Base-by-base conservation (phyloP, 1,139 yeast genomes). In the Blastobotrys ciferrii region DNA sequence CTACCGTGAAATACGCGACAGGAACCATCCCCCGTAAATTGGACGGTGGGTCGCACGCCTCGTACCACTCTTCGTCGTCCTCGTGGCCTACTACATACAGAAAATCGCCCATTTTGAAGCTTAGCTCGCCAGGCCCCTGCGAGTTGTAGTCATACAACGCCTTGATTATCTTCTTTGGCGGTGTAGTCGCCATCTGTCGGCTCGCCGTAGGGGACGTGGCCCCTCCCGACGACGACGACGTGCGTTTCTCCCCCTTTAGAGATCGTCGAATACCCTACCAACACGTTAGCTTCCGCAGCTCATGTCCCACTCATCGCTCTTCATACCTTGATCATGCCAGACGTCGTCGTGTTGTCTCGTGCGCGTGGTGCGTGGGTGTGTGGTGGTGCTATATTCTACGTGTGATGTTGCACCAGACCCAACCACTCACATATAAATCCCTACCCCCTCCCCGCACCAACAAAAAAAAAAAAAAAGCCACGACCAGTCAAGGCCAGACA, bases 21-120 rank as follows among this genome's bases (percentile, higher is more conserved):
- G 98, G 98, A 1, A 92, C 98, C 80, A 87, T 80, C 1, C 98
- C 98, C 49, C 79, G 76, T 25, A 77, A 70, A 57, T 84, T 81
- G 13, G 86, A 78, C 52, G 87, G 80, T 12, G 98, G 98, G 65
- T 91, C 91, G 47, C 82, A 81, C 2, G 96, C 98, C 61, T 88
- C 92, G 61, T 81, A 87, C 92, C 95, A 88, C 44, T 86, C 87
- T 42, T 76, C 70, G 49, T 77, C 81, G 43, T 76, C 73, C 57
- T 81, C 85, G 52, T 78, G 79, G 44, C 78, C 76, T 18, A 82
- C 72, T 4, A 92, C 94, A 62, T 88, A 91, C 67, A 91, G 87
- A 63, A 89, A 89, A 63, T 91, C 97, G 28, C 97, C 97, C 59
- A 82, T 81, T 46, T 66, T 62, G 64, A 91, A 92, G 41, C 80